Evolutionary conservation across 106 monocot species (phyloP), one percentile per base, ranked within the genome.

Genomic region (Dendrobium officinale): DNA sequence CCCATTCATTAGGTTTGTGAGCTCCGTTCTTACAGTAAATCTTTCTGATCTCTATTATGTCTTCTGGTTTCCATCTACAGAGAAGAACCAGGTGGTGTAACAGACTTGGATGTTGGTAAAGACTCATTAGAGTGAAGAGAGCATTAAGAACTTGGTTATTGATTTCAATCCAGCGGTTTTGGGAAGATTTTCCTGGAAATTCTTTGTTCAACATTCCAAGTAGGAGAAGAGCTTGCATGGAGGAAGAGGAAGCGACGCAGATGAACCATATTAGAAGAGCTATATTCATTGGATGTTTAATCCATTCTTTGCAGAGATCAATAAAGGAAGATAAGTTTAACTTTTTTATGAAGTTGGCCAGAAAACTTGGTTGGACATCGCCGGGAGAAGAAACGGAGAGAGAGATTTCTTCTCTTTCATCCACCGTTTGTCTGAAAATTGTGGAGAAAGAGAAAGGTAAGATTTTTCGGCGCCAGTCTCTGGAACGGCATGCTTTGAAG

Each of bases 141-240:
- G 89, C 89, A 58, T 89, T 89, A 59, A 89, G 86, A 29, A 88
- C 44, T 54, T 88, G 88, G 79, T 85, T 88, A 82, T 68, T 73
- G 40, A 85, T 83, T 75, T 88, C 88, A 10, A 82, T 83, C 88
- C 88, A 88, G 9, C 43, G 80, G 3, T 77, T 81, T 64, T 85
- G 73, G n/a, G 67, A 73, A 10, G 73, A 58, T 26, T 58, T 78
- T 13, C 19, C 58, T 4, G 87, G 87, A 78, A 84, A 68, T 42
- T 79, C 79, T 42, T 64, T 67, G 78, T 88, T 61, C 6, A 88
- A 31, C 11, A 85, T 18, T 22, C 84, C 88, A 6, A 84, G 79
- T 15, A 88, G 43, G 33, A 88, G 84, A 13, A 88, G 81, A 17
- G 18, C 82, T 1, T 81, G 82, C 76, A 88, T 81, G 4, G 58